A percentile compares a stretch with the other conserved stretches of the same genome.
phyloP scores from a whole-genome alignment of 2,329 filamentous ascomycete genomes.

The Calycina marina region DNA sequence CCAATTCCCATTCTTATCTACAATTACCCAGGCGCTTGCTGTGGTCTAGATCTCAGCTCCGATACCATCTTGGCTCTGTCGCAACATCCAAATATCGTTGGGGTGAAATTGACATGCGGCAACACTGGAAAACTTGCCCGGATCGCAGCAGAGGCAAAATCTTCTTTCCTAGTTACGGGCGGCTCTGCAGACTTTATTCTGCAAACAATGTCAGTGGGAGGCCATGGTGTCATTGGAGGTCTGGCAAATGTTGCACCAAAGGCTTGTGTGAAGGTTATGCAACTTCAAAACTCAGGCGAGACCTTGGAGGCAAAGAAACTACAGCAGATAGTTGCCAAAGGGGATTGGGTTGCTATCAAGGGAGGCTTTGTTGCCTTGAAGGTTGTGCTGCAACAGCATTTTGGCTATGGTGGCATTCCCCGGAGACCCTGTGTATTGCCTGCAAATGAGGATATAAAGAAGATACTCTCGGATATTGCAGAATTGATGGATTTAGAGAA shows the following conservation, averaged over 20 bases:
- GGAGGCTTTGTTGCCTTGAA: conserved; percentile 53
- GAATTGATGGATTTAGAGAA: too few species aligned
- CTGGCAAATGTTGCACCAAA: conserved; percentile 53
- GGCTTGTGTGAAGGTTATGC: conserved; percentile 41
- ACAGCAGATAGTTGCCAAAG: conserved; percentile 46
- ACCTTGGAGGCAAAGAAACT: conserved; percentile 41
- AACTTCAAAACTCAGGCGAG: conserved; percentile 41
- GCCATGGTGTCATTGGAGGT: conserved; percentile 53
- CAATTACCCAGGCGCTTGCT: conserved; percentile 45
- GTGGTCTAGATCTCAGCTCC: conserved; percentile 42
- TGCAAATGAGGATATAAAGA: too few species aligned
- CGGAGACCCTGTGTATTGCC: too few species aligned
- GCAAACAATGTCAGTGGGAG: conserved; percentile 51
- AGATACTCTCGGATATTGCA: too few species aligned
- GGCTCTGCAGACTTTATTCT: conserved; percentile 59
- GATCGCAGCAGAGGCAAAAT: conserved; percentile 31
- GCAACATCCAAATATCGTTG: conserved; percentile 42
- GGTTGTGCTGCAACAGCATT: conserved; percentile 40
- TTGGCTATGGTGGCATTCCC: conserved; percentile 53
- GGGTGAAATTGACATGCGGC: conserved; percentile 34
- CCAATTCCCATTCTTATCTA: conserved; percentile 47
- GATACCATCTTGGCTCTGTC: conserved; percentile 39
- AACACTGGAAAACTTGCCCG: conserved; percentile 42
- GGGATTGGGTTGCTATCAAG: conserved; percentile 52
- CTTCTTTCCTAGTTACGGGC: conserved; percentile 48